These are phyloP conservation scores for Cnidoscolus chayamansa DNA, from an alignment of 441 rosid species.

Conservation along the genomic window DNA sequence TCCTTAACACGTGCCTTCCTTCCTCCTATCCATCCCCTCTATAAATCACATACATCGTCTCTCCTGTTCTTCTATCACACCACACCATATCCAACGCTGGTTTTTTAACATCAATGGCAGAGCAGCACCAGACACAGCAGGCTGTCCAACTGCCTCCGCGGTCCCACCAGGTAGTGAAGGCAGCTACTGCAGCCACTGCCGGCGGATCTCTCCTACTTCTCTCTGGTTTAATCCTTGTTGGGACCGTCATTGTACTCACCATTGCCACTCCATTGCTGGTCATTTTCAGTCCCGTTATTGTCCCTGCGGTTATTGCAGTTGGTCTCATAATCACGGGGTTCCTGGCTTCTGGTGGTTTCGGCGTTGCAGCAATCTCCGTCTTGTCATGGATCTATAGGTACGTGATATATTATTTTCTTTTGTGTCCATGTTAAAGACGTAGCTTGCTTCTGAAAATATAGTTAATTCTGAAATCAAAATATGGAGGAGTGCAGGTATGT, in stretches of 20 bases:
- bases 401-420: neutral
- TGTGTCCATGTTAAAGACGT: neutral
- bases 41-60: slow-evolving; percentile 16
- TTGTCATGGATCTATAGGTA: slow-evolving; percentile 85
- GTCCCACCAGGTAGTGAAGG: slow-evolving; percentile 64
- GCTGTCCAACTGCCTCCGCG: slow-evolving; percentile 28
- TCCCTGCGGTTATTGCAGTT: slow-evolving; percentile 61
- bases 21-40: slow-evolving; percentile 14
- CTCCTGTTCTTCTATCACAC: neutral
- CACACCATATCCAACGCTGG: neutral
- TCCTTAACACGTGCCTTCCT: slow-evolving; percentile 30
- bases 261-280: slow-evolving; percentile 77
- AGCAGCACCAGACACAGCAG: slow-evolving; percentile 22
- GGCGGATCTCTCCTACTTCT: slow-evolving; percentile 74
- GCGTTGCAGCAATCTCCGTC: slow-evolving; percentile 61
- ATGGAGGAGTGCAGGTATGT: slow-evolving; percentile 44
- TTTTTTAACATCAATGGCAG: slow-evolving; percentile 36
- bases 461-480: too few relatives aligned
- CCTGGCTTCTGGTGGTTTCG: slow-evolving; percentile 75
- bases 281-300: slow-evolving; percentile 76
- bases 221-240: slow-evolving; percentile 63
- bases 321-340: slow-evolving; percentile 55
- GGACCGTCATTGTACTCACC: slow-evolving; percentile 68
- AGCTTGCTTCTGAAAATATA: too few relatives aligned
- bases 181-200: slow-evolving; percentile 66